Evolutionary conservation across 179 eudicot genomes (phyloP), one percentile per base, ranked within the genome.

Genomic region (Silene noctiflora): DNA sequence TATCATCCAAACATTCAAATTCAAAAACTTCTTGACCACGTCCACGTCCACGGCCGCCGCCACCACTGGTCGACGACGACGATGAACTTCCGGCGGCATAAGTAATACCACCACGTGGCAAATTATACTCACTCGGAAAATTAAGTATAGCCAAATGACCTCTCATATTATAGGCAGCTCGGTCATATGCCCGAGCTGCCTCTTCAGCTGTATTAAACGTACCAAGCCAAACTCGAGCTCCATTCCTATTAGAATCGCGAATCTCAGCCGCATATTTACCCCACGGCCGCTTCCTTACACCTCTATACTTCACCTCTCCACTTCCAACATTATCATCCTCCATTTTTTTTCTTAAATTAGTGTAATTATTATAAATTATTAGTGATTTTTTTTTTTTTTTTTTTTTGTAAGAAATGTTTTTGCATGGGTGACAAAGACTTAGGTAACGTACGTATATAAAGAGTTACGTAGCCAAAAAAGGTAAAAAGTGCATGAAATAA

Each of bases 121-220:
- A 4, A 19, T 80, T 76, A 53, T 88, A 84, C 44, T 88, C 91
- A 9, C 80, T 71, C 0, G 91, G 91, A 68, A 88, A 88, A 78
- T 88, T 88, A 61, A 88, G 88, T 2, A 88, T 60, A 42, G 91
- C 86, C 16, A 84, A 80, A 19, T 88, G 88, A 10, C 91, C 89
- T 76, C 91, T 81, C 89, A 88, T 86, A 48, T 69, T 2, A 78
- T 82, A 86, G 13, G 91, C 91, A 8, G 91, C 91, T 24, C 81
- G 81, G 44, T 88, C 91, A 71, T 88, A 88, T 6, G 91, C 91
- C 21, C 91, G 75, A 44, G 91, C 91, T 0, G 91, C 91, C 53
- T 88, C 91, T 75, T 84, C 86, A 0, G 87, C 91, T 0, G 91
- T 88, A 59, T 81, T 77, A 56, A 86, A 88, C 20, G 91, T 88